A percentile compares a stretch with the other conserved stretches of the same genome.
These are phyloP conservation scores for Pterula multifida DNA, from an alignment of 1,284 basidiomycete species.

Conservation along the genomic window DNA sequence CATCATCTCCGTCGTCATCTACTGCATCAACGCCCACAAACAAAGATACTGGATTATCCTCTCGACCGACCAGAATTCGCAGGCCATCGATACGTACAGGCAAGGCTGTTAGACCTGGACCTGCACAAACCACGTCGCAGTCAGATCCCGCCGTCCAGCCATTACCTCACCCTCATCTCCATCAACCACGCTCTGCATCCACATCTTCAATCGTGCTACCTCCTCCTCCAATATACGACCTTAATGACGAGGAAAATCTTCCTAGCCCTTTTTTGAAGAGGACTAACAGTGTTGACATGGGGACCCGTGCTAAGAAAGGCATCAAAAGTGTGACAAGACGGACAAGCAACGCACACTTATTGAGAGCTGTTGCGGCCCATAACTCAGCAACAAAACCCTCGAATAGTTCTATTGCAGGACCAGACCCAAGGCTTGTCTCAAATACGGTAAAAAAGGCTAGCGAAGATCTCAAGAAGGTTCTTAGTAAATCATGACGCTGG, in stretches of 20 bases:
- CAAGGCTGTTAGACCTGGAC: conserved; percentile 1
- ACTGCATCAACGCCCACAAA: conserved; percentile 10
- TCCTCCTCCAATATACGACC: conserved; percentile 42
- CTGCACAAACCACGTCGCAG: background rate
- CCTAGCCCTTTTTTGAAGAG: conserved; percentile 74
- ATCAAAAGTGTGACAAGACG: conserved; percentile 22
- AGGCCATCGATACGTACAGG: conserved; percentile 24
- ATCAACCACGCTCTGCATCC: conserved; percentile 7
- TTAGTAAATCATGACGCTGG: conserved; percentile 25
- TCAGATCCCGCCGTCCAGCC: conserved; percentile 16
- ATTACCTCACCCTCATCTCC: conserved; percentile 27
- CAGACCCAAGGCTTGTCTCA: conserved; percentile 23
- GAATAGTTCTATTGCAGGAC: conserved; percentile 9
- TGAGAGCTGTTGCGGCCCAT: conserved; percentile 52
- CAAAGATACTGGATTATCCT: conserved; percentile 5
- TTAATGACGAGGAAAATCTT: conserved; percentile 70
- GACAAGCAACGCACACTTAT: conserved; percentile 35
- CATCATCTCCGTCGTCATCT: conserved; percentile 7
- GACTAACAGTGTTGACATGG: conserved; percentile 25
- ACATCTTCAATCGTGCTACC: conserved; percentile 4
- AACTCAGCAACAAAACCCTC: conserved; percentile 23
- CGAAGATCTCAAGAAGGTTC: conserved; percentile 39
- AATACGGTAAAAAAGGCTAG: conserved; percentile 32
- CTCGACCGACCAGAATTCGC: conserved; percentile 27
- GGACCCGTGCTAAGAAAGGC: conserved; percentile 12